phyloP scores from a whole-genome alignment of 441 rosid species.

The Erodium chrysanthum region DNA sequence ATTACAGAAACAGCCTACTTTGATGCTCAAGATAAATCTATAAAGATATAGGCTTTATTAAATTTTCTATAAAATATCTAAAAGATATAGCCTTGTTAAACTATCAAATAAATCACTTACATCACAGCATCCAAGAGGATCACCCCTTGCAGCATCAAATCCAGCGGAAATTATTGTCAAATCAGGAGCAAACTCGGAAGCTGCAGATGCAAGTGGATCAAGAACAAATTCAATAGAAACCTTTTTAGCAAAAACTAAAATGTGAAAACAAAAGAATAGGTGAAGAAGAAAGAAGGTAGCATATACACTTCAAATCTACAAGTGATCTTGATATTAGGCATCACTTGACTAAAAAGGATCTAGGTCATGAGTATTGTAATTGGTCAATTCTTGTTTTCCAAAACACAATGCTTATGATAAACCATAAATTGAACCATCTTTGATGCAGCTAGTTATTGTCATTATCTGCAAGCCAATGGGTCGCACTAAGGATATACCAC shows the following conservation, averaged over 20 bases:
- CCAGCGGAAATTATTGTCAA: constrained; percentile 93
- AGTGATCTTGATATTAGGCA: not conserved
- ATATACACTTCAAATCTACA: not conserved
- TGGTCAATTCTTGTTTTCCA: not conserved
- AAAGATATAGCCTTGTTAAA: not conserved
- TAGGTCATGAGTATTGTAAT: not conserved
- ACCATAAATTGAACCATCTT: not conserved
- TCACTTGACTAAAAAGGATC: not conserved
- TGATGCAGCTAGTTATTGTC: too few species aligned
- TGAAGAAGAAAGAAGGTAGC: not conserved
- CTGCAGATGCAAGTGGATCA: constrained; percentile 36
- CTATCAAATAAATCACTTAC: constrained; percentile 33
- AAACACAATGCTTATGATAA: not conserved
- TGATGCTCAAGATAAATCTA: not conserved
- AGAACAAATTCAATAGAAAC: constrained; percentile 15
- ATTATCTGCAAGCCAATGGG: too few species aligned
- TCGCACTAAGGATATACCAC: too few species aligned
- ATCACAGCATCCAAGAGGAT: constrained; percentile 94
- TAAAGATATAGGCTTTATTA: too few species aligned
- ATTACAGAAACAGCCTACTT: constrained; percentile 5
- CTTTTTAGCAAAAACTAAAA: not conserved
- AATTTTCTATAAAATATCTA: too few species aligned
- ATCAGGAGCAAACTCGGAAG: constrained; percentile 84
- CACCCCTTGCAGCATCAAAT: constrained; percentile 98
- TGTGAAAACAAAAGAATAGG: not conserved